Conservation (phyloP, 116 monocot genomes). For the Dioscorea cayenensis region DNA sequence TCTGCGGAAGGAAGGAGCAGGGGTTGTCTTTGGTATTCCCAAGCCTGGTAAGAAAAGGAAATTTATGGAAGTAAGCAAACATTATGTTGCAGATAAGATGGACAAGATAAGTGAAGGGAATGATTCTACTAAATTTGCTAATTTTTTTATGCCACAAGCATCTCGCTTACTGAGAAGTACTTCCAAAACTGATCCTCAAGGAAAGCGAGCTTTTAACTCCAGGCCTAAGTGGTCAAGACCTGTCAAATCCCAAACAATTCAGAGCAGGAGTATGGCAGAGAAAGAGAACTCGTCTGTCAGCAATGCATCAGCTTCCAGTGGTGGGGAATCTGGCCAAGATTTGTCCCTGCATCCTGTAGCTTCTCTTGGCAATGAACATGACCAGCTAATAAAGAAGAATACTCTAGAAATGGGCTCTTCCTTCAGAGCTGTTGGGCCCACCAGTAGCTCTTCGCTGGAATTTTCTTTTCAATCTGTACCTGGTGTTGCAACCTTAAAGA, state of each 20-base stretch:
- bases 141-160: conserved; percentile 68
- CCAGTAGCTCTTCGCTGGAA: conserved; percentile 11
- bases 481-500: conserved; percentile 17
- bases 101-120: conserved; percentile 43
- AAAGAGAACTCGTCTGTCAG: conserved; percentile 25
- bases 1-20: conserved; percentile 71
- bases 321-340: conserved; percentile 17
- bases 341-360: conserved; percentile 8
- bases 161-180: conserved; percentile 34
- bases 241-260: conserved; percentile 37
- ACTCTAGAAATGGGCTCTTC: conserved; percentile 20
- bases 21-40: conserved; percentile 91
- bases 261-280: conserved; percentile 21
- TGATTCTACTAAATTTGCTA: conserved; percentile 50
- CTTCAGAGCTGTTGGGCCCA: conserved; percentile 5
- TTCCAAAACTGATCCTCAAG: conserved; percentile 51
- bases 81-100: conserved; percentile 57
- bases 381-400: conserved; percentile 18
- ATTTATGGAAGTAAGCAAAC: conserved; percentile 98
- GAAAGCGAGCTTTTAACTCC: conserved; percentile 25
- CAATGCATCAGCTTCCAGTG: conserved; percentile 16
- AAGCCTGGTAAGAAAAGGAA: conserved; percentile 96
- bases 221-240: conserved; percentile 39
- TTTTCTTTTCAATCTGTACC: conserved; percentile 17
- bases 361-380: conserved; percentile 17